Evolutionary conservation across 345 rosid genomes (phyloP), one percentile per base, ranked within the genome.

Genomic region (Zanthoxylum bungeanum): DNA sequence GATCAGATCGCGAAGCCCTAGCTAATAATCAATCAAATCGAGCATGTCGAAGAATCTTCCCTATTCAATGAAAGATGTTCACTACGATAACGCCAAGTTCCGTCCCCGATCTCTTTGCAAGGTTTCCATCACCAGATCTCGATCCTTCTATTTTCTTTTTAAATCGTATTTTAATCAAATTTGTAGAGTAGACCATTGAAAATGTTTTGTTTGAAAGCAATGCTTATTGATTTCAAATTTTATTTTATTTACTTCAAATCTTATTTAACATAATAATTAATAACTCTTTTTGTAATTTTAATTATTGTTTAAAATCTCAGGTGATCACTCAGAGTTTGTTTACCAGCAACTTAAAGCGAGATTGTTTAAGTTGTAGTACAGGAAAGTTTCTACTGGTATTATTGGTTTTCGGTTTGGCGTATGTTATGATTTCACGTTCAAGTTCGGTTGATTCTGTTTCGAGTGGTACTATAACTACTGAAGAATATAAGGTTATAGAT

Each of bases 81-180:
- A 88, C 73, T 92, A 92, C 83, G 99, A 92, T 74, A 91, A 92
- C 81, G 98, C 94, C 81, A 95, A 95, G 88, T 92, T 91, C 77
- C 93, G 91, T 70, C 94, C 84, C 60, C 93, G 99, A 67, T 89
- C 93, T 70, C 76, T 84, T 70, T 69, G 75, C 74, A 83, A 91
- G 96, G 96, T 92, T 25, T 11, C 4, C 11, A 33, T 12, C 46
- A 22, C 52, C 47, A 37, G 65, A 60, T 69, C 70, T 66, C 24
- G 36, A 34, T 72, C 49, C 39, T 28, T 42, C 5, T 61, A 25
- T 0, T 28, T 34, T 31, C 34, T 12, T 39, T 34, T 44, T 44
- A 34, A 24, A 36, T 49, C 56, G 47, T 24, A 55, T 21, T 27
- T 50, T 50, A 57, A 57, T 68, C 50, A 27, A 12, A n/a, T n/a